phyloP scores from a whole-genome alignment of 1,284 basidiomycete genomes.

The Wallemia mellicola region DNA sequence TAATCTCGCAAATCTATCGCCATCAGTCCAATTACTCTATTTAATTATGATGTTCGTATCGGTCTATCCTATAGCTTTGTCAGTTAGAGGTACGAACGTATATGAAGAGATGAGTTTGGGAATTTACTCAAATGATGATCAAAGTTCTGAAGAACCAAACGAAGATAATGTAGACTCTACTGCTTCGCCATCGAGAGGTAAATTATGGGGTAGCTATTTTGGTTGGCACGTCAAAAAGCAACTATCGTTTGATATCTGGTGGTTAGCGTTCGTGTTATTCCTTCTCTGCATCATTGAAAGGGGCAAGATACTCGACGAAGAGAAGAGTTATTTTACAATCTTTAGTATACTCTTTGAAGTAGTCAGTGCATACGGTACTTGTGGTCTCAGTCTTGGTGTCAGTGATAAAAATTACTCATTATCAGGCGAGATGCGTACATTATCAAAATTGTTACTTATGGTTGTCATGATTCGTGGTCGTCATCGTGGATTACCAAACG shows the following conservation, averaged over 20 bases:
- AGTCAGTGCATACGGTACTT: slow-evolving; percentile 12
- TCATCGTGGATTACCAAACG: slow-evolving; percentile 29
- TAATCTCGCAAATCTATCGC: slow-evolving; percentile 35
- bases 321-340: slow-evolving; percentile 3
- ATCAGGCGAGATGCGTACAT: slow-evolving; percentile 14
- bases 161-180: slow-evolving; percentile 16
- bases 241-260: slow-evolving; percentile 27
- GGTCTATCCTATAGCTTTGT: slow-evolving; percentile 25
- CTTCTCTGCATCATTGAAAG: slow-evolving; percentile 10
- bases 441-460: slow-evolving; percentile 17
- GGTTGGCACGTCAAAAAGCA: slow-evolving; percentile 53
- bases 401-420: slow-evolving; percentile 10
- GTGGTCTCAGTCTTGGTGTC: slow-evolving; percentile 14
- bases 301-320: slow-evolving; percentile 3
- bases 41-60: slow-evolving; percentile 45
- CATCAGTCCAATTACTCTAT: slow-evolving; percentile 64
- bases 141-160: slow-evolving; percentile 20
- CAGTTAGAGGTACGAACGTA: slow-evolving; percentile 89
- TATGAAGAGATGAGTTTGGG: slow-evolving; percentile 75
- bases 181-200: slow-evolving; percentile 20
- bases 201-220: slow-evolving; percentile 43
- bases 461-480: slow-evolving; percentile 19
- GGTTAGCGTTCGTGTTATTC: slow-evolving; percentile 3
- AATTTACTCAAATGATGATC: slow-evolving; percentile 27
- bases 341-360: slow-evolving; percentile 2